Base-by-base conservation (phyloP, 805 yeast species). In the Candida nitratophila region DNA sequence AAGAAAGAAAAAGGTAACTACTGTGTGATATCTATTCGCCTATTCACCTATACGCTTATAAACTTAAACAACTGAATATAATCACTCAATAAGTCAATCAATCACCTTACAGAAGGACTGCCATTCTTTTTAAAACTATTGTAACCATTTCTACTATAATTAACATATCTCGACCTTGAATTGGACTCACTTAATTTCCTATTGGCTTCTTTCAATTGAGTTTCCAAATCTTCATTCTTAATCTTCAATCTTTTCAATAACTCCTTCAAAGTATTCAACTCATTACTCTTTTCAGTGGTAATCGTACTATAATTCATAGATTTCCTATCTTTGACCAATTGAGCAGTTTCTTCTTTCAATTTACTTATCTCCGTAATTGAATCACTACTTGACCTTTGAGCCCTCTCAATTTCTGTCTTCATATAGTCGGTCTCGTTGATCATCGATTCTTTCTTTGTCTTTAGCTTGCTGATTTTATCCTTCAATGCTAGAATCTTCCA, bases 391-490 rank as follows among this genome's bases (percentile, higher is more conserved):
- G 88, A 73, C 9, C 60, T 62, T 11, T 59, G 51, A 0, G 88
- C 83, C 42, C 79, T 73, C 17, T 61, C 62, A 27, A 77, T 71
- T 56, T 86, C 91, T 27, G 66, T 68, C 9, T 60, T 54, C 78
- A 81, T 83, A 60, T 85, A 89, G 41, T 68, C 75, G 39, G 70
- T 73, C 53, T 88, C 96, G 31, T 76, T 77, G 2, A 60, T 59
- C 37, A 71, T 69, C 6, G 80, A 68, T 22, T 70, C 71, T 2
- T 73, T 53, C 48, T 70, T 71, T 14, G 65, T 61, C n/a, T 71
- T 61, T 38, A 71, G 60, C 26, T 61, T 69, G 29, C 65, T 61
- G 3, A 82, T 62, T 41, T 71, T 68, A 7, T 70, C 70, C 46
- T 73, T 70, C 31, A 81, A 54, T 6, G 69, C 68, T 54, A 72